Base-by-base conservation (phyloP, 495 filamentous ascomycete genomes). In the Diplogelasinospora grovesii region DNA sequence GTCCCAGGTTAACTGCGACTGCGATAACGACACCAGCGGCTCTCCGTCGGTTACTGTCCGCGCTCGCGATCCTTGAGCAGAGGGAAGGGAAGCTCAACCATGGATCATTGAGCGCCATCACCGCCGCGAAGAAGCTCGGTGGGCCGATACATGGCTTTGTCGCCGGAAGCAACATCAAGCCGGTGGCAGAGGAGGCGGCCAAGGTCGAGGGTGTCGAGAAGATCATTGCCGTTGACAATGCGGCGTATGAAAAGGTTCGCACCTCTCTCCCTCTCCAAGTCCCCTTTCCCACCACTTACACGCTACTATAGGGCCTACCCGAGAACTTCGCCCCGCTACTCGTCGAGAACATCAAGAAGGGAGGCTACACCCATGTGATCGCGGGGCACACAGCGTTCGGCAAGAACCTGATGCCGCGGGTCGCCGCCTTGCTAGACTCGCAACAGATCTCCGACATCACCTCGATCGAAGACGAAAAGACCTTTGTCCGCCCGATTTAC, bases 401-500 rank as follows among this genome's bases (percentile, higher is more conserved):
- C 45, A 98, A 98, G 78, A 89, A 83, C 60, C 66, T 97, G 25
- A 73, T 97, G 66, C 92, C 92, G n/a, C 83, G 92, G 28, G 82
- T 96, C 2, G 88, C 93, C n/a, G 92, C 92, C 21, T 70, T 98
- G 16, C 71, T 98, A 26, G 92, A 98, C 56, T 78, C 81, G 19
- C 89, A 95, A 63, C 89, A 94, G 56, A 75, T 98, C 37, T 94
- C 87, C 8, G 92, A 98, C 59, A 83, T 97, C 43, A 96, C 79
- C 2, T 72, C 64, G 2, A 85, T 97, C 48, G 75, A 95, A 64
- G 78, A 80, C 64, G 88, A 95, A 57, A 87, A 93, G 61, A 97
- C 87, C 15, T 98, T 97, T 58, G 85, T 96, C 28, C 86, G 92
- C 22, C 89, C 93, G 29, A 95, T 98, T 56, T 98, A 98, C 56